phyloP scores from a whole-genome alignment of 2,329 filamentous ascomycete species.

The Dothideomycetes sp. region DNA sequence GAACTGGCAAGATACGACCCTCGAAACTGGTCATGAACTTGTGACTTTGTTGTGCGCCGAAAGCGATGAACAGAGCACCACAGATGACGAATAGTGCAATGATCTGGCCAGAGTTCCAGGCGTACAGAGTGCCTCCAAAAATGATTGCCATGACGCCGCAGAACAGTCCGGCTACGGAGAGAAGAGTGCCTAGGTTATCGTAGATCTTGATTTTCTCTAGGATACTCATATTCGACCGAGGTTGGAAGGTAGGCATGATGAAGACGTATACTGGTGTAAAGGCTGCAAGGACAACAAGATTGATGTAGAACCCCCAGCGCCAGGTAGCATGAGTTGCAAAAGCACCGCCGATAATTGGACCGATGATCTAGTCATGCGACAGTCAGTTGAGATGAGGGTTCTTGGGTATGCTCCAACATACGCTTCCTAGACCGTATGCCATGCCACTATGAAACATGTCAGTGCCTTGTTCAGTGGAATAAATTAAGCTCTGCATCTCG shows the following conservation, averaged over 20 bases:
- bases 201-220: conserved; percentile 22
- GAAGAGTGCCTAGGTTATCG: conserved; percentile 38
- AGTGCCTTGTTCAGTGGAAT: too few relatives aligned
- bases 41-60: conserved; percentile 41
- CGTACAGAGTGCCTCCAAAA: conserved; percentile 42
- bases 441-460: too few relatives aligned
- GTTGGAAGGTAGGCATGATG: conserved; percentile 29
- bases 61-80: conserved; percentile 35
- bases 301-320: conserved; percentile 46
- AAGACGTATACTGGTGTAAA: conserved; percentile 38
- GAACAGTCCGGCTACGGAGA: conserved; percentile 36
- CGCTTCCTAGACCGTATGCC: too few relatives aligned
- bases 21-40: conserved; percentile 40
- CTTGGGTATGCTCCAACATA: too few relatives aligned
- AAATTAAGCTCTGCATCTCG: too few relatives aligned
- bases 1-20: conserved; percentile 40
- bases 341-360: conserved; percentile 27
- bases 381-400: too few relatives aligned
- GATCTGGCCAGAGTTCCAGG: conserved; percentile 37
- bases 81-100: conserved; percentile 42
- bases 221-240: conserved; percentile 4
- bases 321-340: conserved; percentile 24
- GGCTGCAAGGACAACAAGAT: conserved; percentile 40
- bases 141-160: conserved; percentile 40
- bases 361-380: too few relatives aligned